Evolutionary conservation across 2,329 filamentous ascomycete species (phyloP), one percentile per base, ranked within the genome.

Genomic region (Teratosphaeriaceae sp.): DNA sequence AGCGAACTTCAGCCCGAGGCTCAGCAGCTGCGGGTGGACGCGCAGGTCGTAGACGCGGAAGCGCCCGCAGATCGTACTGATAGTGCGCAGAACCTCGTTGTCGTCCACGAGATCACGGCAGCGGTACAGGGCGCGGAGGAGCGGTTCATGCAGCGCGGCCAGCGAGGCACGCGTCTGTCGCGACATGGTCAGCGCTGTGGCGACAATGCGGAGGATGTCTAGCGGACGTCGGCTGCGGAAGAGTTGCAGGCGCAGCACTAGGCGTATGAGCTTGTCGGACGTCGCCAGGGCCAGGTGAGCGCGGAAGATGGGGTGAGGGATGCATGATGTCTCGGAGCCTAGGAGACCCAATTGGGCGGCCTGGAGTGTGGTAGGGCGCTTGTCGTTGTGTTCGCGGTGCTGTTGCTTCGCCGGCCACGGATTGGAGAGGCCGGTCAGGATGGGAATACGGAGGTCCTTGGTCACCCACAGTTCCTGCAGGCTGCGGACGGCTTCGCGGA

Each of bases 81-180:
- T 40, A 3, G 51, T 50, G 4, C 37, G 27, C 3, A 63, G 49
- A 7, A 64, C 51, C 26, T 51, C 49, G 1, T 44, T 43, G 43
- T 65, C 62, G 27, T 55, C 47, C 5, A 55, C 56, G 15, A 53
- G 52, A 8, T 48, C 42, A 13, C 62, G 51, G 37, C 56, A 57
- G n/a, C 58, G 55, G 40, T 62, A 65, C 5, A 64, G 46, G 6
- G 61, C 60, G 24, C 58, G 49, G 40, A 57, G 56, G 12, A 65
- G 40, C 13, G 53, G 47, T 27, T 57, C 53, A 23, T 54, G 40
- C 16, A 63, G 49, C 5, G 42, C 38, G 2, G 47, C 27, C 2
- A 64, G 35, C n/a, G 51, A 38, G n/a, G 29, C 36, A 1, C 52
- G 51, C 7, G 49, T 46, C 5, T 46, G 27, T 9, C 34, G 43